A percentile compares a stretch with the other conserved stretches of the same genome.
These are phyloP conservation scores for Xylaria longipes DNA, from an alignment of 495 filamentous ascomycete species.

Conservation along the genomic window DNA sequence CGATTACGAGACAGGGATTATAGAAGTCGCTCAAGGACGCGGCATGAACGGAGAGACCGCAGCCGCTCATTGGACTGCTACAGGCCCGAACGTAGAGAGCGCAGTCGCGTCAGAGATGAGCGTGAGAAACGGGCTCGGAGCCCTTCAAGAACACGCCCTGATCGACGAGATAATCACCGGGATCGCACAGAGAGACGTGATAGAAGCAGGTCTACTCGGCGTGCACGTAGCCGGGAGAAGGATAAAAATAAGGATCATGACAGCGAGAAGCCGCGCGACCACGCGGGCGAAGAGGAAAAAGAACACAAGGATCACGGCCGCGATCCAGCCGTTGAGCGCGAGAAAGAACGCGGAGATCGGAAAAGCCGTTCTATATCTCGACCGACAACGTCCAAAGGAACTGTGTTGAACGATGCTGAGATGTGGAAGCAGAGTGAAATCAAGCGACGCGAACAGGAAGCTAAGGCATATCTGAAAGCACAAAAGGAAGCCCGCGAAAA, in stretches of 20 bases:
- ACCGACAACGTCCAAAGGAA: slow-evolving; percentile 35
- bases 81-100: slow-evolving; percentile 46
- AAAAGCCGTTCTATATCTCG: slow-evolving; percentile 49
- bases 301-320: slow-evolving; percentile 28
- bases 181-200: slow-evolving; percentile 43
- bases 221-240: slow-evolving; percentile 30
- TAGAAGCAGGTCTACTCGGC: slow-evolving; percentile 41
- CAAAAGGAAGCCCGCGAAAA: slow-evolving; percentile 59
- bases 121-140: slow-evolving; percentile 41
- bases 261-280: slow-evolving; percentile 24
- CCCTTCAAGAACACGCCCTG: slow-evolving; percentile 32
- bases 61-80: slow-evolving; percentile 39
- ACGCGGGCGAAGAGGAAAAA: slow-evolving; percentile 21
- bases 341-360: slow-evolving; percentile 32
- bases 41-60: slow-evolving; percentile 27
- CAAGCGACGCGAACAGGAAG: slow-evolving; percentile 62
- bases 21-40: slow-evolving; percentile 32
- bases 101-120: slow-evolving; percentile 43
- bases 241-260: slow-evolving; percentile 32
- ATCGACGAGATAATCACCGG: slow-evolving; percentile 36
- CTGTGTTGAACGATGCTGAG: slow-evolving; percentile 39
- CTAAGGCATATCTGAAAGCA: slow-evolving; percentile 61
- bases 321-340: slow-evolving; percentile 34
- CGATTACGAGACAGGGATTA: slow-evolving; percentile 32
- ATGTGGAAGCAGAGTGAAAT: slow-evolving; percentile 61